Base-by-base conservation (phyloP, 2,329 filamentous ascomycete species). In the Ophiostoma himal-ulmi region DNA sequence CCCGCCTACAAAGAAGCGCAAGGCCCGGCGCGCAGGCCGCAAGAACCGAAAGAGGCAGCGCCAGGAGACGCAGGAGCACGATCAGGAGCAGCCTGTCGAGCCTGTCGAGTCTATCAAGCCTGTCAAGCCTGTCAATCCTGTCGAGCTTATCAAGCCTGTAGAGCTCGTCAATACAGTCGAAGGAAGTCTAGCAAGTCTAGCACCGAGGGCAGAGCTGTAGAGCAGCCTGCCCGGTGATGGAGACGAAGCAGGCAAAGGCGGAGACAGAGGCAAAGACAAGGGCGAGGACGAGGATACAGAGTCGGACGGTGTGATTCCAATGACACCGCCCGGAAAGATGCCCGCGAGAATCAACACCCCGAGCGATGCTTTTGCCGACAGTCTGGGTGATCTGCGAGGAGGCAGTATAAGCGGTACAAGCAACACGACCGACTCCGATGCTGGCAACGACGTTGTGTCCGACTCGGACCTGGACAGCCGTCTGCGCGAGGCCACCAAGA, bases 401-500 rank as follows among this genome's bases (percentile, higher is more conserved):
- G 37, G 37, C 30, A 30, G 30, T 30, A 30, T 44, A 5, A 13
- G 41, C 22, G 13, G 22, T n/a, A 54, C 2, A 14, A 8, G 5
- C 66, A 41, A 7, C 11, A 54, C 8, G 2, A 30, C 41, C 41
- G 22, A 54, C 30, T 30, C 67, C 44, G 20, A 30, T 30, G 4
- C 30, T 30, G 30, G 30, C 30, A 30, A n/a, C 17, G 39, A 67
- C 1, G n/a, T 48, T 17, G 36, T 44, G 5, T 34, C 66, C 26
- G 66, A 68, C 26, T 52, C 66, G 66, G 66, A 54, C 26, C 22
- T 54, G 6, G 66, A 68, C 44, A 14, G 37, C n/a, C 41, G 66
- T 10, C 44, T 68, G 41, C 66, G 66, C 66, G 44, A 68, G 26
- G 66, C 66, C 17, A 14, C 26, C 26, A 34, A 30, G n/a, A 68